Base-by-base conservation (phyloP, 2,329 filamentous ascomycete species). In the Colletotrichum costaricense region DNA sequence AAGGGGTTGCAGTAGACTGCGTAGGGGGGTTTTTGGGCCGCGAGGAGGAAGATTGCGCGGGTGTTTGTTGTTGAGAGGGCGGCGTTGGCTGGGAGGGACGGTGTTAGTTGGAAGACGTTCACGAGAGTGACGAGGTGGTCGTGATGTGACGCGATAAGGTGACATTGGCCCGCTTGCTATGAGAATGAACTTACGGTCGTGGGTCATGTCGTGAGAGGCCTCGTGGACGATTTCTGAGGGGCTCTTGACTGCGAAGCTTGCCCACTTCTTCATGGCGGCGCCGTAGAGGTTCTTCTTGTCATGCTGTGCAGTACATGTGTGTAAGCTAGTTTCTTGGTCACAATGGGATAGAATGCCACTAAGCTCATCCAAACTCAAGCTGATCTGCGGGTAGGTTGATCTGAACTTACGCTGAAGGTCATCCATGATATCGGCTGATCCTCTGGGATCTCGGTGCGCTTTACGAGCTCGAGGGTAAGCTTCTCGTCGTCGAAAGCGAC, bases 351-450 rank as follows among this genome's bases (percentile, higher is more conserved):
- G 42, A 46, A n/a, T 46, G 7, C 16, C 3, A n/a, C 7, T 42
- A 11, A 28, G 19, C 55, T 30, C 35, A 46, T 35, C 33, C 30
- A 11, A 26, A 42, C 38, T 42, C 26, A n/a, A 33, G 57, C 19
- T 19, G 49, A 30, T 52, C 55, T 2, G 5, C 30, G 26, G 7
- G 35, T 79, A 46, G 2, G 2, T 16, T 46, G 38, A 46, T 49
- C 19, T 11, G 42, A 49, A 49, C 92, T 84, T 86, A 95, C 94
- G 81, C 94, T 93, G 79, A 97, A 96, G 19, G 94, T 93, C 93
- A 97, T 96, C 95, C 95, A 97, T 73, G 94, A 97, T 76, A 97
- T 97, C 8, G 95, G 94, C 83, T 97, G 94, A 76, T 96, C 93
- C 65, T 93, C 84, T 5, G 94, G 93, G 69, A 97, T 97, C 72